Base-by-base conservation (phyloP, 1,284 basidiomycete species). In the Irpex sp. region DNA sequence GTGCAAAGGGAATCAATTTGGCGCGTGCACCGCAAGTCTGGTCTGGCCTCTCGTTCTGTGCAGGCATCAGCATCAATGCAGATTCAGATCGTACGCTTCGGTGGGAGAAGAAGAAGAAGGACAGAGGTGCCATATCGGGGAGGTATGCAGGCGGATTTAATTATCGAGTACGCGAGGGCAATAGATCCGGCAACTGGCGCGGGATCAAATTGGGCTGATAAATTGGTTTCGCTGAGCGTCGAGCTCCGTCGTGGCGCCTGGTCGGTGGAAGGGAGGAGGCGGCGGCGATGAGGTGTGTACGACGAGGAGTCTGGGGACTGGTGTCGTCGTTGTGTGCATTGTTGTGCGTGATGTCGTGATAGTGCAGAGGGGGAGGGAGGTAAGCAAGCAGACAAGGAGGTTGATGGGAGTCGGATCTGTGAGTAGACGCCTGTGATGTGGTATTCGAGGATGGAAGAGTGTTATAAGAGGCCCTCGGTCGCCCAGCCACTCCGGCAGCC, bases 391-490 rank as follows among this genome's bases (percentile, higher is more conserved):
- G 39, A 45, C 12, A 45, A n/a, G 12, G 39, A 45, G n/a, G n/a
- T 14, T n/a, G n/a, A 45, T 12, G 39, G 39, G n/a, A n/a, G 39
- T 14, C 39, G 39, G 39, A 45, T 45, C 39, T 45, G 39, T 16
- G 39, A 6, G n/a, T 12, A 45, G 39, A 45, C 39, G 14, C 39
- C n/a, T 12, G 12, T 45, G 39, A 45, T 45, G 39, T 33, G 28
- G 28, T 33, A 33, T 33, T 33, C 28, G 28, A 33, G 28, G 45
- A 47, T 47, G 45, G 45, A 47, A 19, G 45, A 47, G 14, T 47
- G 58, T 54, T 63, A 63, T 63, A 63, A 63, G 62, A 23, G 16
- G 21, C 51, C 49, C 36, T 19, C 57, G 60, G 52, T 57, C 49
- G 37, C 57, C 61, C 64, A 63, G 55, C 52, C 56, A 56, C 35